Conservation (phyloP, 23 red algal species). For the Porphyridium purpureum region DNA sequence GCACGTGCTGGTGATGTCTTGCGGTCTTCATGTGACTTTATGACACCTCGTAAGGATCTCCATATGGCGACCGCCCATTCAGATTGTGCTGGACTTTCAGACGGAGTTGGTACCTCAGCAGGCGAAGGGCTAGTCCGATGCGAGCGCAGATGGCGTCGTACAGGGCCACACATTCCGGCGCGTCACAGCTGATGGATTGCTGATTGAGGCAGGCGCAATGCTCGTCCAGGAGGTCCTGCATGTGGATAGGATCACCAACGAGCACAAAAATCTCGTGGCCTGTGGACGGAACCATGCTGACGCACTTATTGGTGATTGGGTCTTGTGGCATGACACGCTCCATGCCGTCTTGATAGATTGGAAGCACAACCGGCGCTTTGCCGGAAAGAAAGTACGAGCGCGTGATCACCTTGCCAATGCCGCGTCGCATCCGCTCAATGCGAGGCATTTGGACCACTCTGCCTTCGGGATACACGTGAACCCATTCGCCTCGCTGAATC, state of each 20-base stretch:
- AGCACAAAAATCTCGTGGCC: constrained; percentile 62
- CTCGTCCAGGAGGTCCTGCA: constrained; percentile 40
- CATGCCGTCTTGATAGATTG: constrained; percentile 96
- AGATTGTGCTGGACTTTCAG: constrained; percentile 7
- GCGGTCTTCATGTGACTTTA: too few species aligned
- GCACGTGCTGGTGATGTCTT: too few species aligned
- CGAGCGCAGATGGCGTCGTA: constrained; percentile 72
- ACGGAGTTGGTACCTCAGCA: constrained; percentile 41
- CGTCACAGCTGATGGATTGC: constrained; percentile 1
- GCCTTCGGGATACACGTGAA: constrained; percentile 91
- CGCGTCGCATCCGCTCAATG: constrained; percentile 50
- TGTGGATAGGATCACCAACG: constrained; percentile 59
- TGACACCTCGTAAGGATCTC: constrained; percentile 46
- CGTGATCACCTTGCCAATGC: constrained; percentile 72
- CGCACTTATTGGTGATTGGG: constrained; percentile 26
- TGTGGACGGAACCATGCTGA: constrained; percentile 19
- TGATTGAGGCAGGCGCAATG: constrained; percentile 16
- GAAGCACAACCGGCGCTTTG: constrained; percentile 42
- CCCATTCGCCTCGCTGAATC: constrained; percentile 64
- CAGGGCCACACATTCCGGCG: constrained; percentile 28
- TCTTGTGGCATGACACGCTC: constrained; percentile 87
- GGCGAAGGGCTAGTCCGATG: constrained; percentile 29
- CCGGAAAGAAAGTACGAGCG: constrained; percentile 27
- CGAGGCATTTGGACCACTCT: constrained; percentile 47
- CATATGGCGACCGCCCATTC: constrained; percentile 35